Conservation (phyloP, 2,329 filamentous ascomycete genomes). For the Grosmannia clavigera region DNA sequence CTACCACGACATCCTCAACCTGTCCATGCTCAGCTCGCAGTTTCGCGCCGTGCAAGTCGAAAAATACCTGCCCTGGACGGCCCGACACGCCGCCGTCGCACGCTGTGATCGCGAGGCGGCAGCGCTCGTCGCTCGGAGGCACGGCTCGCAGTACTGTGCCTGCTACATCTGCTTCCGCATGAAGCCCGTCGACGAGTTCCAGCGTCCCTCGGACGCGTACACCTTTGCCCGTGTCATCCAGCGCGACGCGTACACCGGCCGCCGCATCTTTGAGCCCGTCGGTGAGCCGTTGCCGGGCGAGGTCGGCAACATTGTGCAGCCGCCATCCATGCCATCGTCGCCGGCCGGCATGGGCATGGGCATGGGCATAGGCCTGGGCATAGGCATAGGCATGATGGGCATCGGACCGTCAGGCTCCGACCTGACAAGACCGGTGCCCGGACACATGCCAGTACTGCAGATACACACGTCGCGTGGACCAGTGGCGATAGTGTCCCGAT, state of each 20-base stretch:
- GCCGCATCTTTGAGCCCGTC: conserved; percentile 5
- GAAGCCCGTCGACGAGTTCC: conserved; percentile 6
- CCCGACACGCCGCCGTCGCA: conserved; percentile 4
- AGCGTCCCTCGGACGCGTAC: not conserved
- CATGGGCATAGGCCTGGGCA: not conserved
- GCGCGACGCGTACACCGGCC: conserved; percentile 9
- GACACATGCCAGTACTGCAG: not conserved
- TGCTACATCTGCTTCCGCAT: conserved; percentile 15
- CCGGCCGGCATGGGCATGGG: not conserved
- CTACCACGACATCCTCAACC: conserved; percentile 10
- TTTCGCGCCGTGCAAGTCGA: conserved; percentile 6
- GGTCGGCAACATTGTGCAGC: not conserved
- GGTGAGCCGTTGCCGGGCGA: not conserved
- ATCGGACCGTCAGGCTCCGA: not conserved
- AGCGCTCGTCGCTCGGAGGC: not conserved
- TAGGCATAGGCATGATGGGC: not conserved
- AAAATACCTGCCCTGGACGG: conserved; percentile 9
- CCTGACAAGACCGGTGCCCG: not conserved
- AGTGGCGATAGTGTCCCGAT: not conserved
- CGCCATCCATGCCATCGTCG: conserved; percentile 2
- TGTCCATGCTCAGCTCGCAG: conserved; percentile 6
- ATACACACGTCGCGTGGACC: not conserved
- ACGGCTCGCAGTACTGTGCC: not conserved
- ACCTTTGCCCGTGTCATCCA: conserved; percentile 6
- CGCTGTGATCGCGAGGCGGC: not conserved